phyloP scores from a whole-genome alignment of 1,284 basidiomycete species.

The Sphagnurus paluster region DNA sequence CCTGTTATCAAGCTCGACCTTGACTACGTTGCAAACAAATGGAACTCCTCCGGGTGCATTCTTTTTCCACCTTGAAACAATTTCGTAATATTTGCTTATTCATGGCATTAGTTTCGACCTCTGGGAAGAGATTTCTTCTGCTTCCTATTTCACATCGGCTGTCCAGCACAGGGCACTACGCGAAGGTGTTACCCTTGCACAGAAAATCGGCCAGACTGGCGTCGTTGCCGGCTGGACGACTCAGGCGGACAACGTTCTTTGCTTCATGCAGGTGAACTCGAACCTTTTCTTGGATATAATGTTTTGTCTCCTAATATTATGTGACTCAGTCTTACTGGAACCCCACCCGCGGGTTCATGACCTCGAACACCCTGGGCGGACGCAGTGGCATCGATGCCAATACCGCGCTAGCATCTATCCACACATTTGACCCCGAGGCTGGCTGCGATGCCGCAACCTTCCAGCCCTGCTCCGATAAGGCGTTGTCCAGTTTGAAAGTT shows the following conservation, averaged over 20 bases:
- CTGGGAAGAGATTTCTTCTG: constrained; percentile 64
- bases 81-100: constrained; percentile 3
- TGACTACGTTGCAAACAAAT: constrained; percentile 57
- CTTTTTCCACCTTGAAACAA: neutral
- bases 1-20: constrained; percentile 69
- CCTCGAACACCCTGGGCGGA: constrained; percentile 58
- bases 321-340: constrained; percentile 51
- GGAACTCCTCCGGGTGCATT: constrained; percentile 52
- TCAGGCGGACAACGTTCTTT: constrained; percentile 52
- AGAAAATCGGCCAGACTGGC: constrained; percentile 40
- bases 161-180: constrained; percentile 59
- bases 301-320: neutral
- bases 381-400: constrained; percentile 66
- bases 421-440: constrained; percentile 53
- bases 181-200: constrained; percentile 55
- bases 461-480: constrained; percentile 62
- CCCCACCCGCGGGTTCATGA: constrained; percentile 45
- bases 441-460: constrained; percentile 57
- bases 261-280: constrained; percentile 54
- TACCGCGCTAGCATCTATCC: constrained; percentile 58
- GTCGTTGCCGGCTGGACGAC: constrained; percentile 40
- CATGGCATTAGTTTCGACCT: constrained; percentile 61
- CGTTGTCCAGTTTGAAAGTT: constrained; percentile 50
- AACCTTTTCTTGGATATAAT: neutral
- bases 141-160: constrained; percentile 63